Evolutionary conservation across 345 rosid species (phyloP).

Genomic region (Hibiscus tridactylites): DNA sequence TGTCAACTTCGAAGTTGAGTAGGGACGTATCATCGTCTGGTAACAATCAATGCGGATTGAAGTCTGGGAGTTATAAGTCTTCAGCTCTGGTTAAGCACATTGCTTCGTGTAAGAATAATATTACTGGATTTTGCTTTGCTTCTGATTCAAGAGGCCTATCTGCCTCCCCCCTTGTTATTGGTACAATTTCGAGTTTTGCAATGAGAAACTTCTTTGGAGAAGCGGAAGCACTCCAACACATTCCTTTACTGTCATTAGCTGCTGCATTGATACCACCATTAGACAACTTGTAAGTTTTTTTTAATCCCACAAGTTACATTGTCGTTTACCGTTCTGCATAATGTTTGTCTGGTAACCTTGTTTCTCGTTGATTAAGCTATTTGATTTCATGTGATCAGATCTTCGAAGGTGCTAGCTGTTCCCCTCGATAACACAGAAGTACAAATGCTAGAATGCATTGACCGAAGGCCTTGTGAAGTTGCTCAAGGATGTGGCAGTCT

Average conservation of each 20-base stretch:
- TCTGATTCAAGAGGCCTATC: conserved; percentile 21
- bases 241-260: conserved; percentile 59
- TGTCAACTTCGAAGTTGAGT: conserved; percentile 37
- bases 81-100: conserved; percentile 24
- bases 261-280: conserved; percentile 53
- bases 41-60: conserved; percentile 21
- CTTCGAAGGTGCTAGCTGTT: conserved; percentile 36
- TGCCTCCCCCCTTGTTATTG: conserved; percentile 26
- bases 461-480: conserved; percentile 52
- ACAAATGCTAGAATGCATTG: conserved; percentile 24
- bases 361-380: not conserved
- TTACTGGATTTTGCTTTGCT: conserved; percentile 26
- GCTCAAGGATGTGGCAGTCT: conserved; percentile 35
- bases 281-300: conserved; percentile 46
- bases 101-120: conserved; percentile 19
- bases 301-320: not conserved
- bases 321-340: not conserved
- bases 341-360: not conserved
- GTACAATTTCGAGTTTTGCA: conserved; percentile 36
- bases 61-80: conserved; percentile 27
- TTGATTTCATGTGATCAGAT: conserved; percentile 33
- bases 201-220: conserved; percentile 44
- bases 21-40: conserved; percentile 24
- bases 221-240: conserved; percentile 48
- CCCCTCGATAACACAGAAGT: conserved; percentile 33